These are phyloP conservation scores for Candida broadrunensis DNA, from an alignment of 805 yeast species.

Conservation along the genomic window DNA sequence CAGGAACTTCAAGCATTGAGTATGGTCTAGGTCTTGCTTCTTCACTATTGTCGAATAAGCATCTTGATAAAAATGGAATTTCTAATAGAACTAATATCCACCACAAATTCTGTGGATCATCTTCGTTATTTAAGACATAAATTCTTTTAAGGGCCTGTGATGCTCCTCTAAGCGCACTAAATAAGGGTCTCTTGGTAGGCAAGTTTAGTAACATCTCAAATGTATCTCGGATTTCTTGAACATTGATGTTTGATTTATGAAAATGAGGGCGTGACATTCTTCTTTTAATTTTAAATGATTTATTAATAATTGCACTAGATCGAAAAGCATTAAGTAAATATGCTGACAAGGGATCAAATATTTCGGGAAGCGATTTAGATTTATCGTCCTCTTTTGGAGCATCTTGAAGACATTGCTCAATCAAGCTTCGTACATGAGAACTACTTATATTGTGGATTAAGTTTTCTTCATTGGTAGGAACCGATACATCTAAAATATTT, in stretches of 20 bases:
- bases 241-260: constrained; percentile 49
- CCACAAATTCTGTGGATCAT: constrained; percentile 41
- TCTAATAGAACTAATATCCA: constrained; percentile 70
- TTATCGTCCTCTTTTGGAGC: constrained; percentile 8
- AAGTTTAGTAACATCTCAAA: constrained; percentile 46
- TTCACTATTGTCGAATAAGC: constrained; percentile 34
- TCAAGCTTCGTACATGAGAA: constrained; percentile 25
- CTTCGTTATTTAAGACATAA: constrained; percentile 34
- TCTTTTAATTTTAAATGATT: constrained; percentile 47
- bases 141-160: constrained; percentile 49
- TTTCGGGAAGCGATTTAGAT: constrained; percentile 19
- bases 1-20: constrained; percentile 42
- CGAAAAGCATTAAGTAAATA: constrained; percentile 48
- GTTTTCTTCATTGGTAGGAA: neutral
- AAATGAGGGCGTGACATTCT: constrained; percentile 31
- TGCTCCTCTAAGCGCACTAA: constrained; percentile 50
- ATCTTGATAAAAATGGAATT: constrained; percentile 57
- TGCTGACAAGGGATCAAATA: constrained; percentile 50
- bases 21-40: constrained; percentile 9
- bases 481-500: constrained; percentile 18
- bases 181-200: constrained; percentile 62
- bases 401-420: constrained; percentile 28
- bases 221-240: constrained; percentile 41
- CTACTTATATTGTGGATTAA: constrained; percentile 25
- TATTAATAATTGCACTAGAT: constrained; percentile 45